Evolutionary conservation across 2,329 filamentous ascomycete species (phyloP).

Genomic region (Claviceps lovelessii): DNA sequence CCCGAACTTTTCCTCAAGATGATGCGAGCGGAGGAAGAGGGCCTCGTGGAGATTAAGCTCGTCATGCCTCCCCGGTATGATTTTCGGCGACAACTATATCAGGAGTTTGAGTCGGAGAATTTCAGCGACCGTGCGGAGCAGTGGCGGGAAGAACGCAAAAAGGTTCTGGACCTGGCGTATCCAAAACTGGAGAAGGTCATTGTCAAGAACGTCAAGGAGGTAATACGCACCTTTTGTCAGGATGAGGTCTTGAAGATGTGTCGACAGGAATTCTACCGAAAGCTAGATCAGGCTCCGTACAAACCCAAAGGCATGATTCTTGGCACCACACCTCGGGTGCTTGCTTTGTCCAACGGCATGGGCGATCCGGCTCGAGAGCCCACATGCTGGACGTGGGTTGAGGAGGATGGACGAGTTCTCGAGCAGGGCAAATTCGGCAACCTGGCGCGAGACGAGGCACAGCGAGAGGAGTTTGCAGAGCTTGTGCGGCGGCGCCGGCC

Average conservation of each 20-base stretch:
- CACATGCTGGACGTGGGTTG: conserved; percentile 81
- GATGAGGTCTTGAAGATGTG: conserved; percentile 79
- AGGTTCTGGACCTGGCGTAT: conserved; percentile 70
- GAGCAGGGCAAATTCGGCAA: conserved; percentile 83
- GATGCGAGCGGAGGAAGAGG: conserved; percentile 92
- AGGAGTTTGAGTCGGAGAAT: conserved; percentile 85
- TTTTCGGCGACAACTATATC: conserved; percentile 63
- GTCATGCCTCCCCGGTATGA: conserved; percentile 60
- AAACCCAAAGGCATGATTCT: conserved; percentile 87
- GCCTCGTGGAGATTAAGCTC: conserved; percentile 73
- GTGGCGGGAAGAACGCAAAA: conserved; percentile 80
- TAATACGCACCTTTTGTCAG: conserved; percentile 83
- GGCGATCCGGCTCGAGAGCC: conserved; percentile 61
- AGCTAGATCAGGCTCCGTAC: conserved; percentile 89
- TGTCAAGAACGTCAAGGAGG: conserved; percentile 86
- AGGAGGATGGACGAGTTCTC: conserved; percentile 77
- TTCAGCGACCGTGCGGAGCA: conserved; percentile 88
- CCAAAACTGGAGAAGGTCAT: conserved; percentile 72
- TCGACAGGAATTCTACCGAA: conserved; percentile 75
- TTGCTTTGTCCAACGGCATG: conserved; percentile 75
- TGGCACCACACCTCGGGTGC: conserved; percentile 73
- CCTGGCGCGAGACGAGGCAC: conserved; percentile 55
- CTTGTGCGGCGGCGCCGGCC: conserved; percentile 67
- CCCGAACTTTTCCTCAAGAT: conserved; percentile 92
- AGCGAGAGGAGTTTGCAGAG: conserved; percentile 57